Evolutionary conservation across 164 flowering plant genomes (phyloP), one percentile per base, ranked within the genome.

Genomic region (Cinnamomum micranthum): DNA sequence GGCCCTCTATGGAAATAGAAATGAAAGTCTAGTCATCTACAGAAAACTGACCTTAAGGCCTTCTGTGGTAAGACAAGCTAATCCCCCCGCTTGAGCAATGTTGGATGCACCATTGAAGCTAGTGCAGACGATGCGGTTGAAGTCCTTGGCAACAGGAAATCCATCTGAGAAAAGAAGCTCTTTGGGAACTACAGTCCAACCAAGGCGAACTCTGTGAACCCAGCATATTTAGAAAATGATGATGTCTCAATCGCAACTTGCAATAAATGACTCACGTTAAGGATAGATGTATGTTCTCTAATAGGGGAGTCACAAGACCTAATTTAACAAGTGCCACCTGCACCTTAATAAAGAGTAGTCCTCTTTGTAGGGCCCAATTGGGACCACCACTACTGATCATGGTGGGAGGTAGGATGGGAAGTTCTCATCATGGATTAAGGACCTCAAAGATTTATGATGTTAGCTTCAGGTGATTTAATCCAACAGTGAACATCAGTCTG

Each of bases 41-140:
- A 41, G 23, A 65, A 50, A 72, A 27, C 85, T 73, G 19, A 90
- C 99, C 95, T 89, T 74, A 2, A 86, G 79, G 74, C 99, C 99
- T 71, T 91, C 91, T 1, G 86, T 85, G 24, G 97, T 89, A 77
- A 95, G 94, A 78, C 96, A 91, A 68, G 91, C 96, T 69, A 92
- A 76, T 59, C 89, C 99, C 80, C 97, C 99, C 65, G 99, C 96
- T 85, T 95, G 99, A 76, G 92, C 72, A 76, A 93, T 86, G 80
- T 87, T 93, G 23, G 99, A 95, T 74, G 99, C 94, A 33, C 99
- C 98, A 76, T 95, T 95, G 81, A 95, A 95, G 85, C 89, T 85
- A 74, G 98, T 95, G 77, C 98, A 93, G 22, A 95, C 91, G 75
- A 92, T 90, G 31, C 97, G 90, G 75, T 89, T 91, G 84, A 93